Evolutionary conservation across 176 grass and related monocot genomes (phyloP).

Genomic region (Cocos nucifera): DNA sequence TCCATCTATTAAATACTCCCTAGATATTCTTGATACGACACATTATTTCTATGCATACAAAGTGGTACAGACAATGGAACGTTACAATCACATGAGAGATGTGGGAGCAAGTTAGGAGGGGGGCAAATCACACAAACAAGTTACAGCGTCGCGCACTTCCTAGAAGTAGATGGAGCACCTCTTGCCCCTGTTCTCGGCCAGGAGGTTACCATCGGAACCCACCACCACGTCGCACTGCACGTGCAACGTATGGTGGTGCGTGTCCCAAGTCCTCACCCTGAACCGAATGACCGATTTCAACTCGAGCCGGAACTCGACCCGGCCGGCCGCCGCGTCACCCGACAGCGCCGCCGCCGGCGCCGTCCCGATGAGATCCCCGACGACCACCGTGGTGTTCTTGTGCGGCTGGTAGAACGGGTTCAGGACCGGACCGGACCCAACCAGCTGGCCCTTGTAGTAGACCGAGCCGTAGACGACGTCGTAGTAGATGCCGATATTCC

Average conservation of each 20-base stretch:
- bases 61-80: too few species aligned
- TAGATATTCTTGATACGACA: too few species aligned
- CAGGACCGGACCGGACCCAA: slow-evolving; percentile 35
- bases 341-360: slow-evolving; percentile 36
- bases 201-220: slow-evolving; percentile 32
- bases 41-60: too few species aligned
- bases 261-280: slow-evolving; percentile 71
- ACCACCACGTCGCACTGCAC: slow-evolving; percentile 34
- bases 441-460: slow-evolving; percentile 39
- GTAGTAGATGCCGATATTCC: slow-evolving; percentile 62
- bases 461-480: slow-evolving; percentile 28
- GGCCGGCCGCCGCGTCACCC: slow-evolving; percentile 27
- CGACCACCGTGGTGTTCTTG: slow-evolving; percentile 41
- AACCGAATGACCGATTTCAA: slow-evolving; percentile 57
- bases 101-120: too few species aligned
- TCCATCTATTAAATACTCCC: too few species aligned
- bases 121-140: too few species aligned
- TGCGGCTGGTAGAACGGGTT: slow-evolving; percentile 56
- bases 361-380: slow-evolving; percentile 19
- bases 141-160: too few species aligned
- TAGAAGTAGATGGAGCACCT: slow-evolving; percentile 31
- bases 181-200: slow-evolving; percentile 22
- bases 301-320: slow-evolving; percentile 30
- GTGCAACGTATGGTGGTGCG: slow-evolving; percentile 43
- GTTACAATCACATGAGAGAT: too few species aligned